A percentile compares a stretch with the other conserved stretches of the same genome.
Conservation (phyloP, 495 filamentous ascomycete species). For the Aspergillus heteromorphus region DNA sequence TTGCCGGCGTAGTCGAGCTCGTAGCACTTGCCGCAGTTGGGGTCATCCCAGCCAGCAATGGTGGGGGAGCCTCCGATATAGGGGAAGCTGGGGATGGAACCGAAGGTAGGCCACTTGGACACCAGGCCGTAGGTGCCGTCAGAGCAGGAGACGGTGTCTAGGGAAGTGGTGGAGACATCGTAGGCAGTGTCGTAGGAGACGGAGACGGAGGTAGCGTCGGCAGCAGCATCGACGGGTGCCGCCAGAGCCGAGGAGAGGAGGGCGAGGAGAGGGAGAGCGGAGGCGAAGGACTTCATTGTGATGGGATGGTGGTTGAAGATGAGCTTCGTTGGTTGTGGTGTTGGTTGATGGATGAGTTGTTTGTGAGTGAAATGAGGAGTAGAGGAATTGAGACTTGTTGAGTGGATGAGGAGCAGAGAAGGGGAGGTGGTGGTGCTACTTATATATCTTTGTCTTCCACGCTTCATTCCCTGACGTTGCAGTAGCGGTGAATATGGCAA, state of each 20-base stretch:
- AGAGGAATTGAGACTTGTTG: not conserved
- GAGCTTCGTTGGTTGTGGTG: not conserved
- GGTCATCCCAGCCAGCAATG: slow-evolving; percentile 53
- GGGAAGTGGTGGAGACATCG: slow-evolving; percentile 36
- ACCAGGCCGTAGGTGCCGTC: slow-evolving; percentile 56
- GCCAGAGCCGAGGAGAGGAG: slow-evolving; percentile 7
- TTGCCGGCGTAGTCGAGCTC: slow-evolving; percentile 49
- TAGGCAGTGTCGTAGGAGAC: slow-evolving; percentile 36
- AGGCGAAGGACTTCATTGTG: slow-evolving; percentile 14
- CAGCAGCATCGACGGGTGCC: slow-evolving; percentile 1
- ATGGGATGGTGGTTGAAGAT: not conserved
- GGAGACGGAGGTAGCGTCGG: slow-evolving; percentile 15
- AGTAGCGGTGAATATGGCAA: not conserved
- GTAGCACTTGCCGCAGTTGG: slow-evolving; percentile 68
- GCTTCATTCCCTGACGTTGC: not conserved
- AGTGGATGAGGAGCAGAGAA: not conserved
- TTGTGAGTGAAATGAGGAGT: not conserved
- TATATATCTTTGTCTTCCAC: not conserved
- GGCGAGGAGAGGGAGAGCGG: slow-evolving; percentile 8
- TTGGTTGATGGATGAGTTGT: not conserved
- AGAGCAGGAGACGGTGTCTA: slow-evolving; percentile 57
- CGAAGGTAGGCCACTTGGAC: slow-evolving; percentile 60
- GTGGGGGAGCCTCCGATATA: slow-evolving; percentile 59
- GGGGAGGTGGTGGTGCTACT: not conserved
- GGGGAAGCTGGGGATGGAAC: slow-evolving; percentile 49